Evolutionary conservation across 2,329 filamentous ascomycete genomes (phyloP).

Genomic region (Podosphaera leucotricha): DNA sequence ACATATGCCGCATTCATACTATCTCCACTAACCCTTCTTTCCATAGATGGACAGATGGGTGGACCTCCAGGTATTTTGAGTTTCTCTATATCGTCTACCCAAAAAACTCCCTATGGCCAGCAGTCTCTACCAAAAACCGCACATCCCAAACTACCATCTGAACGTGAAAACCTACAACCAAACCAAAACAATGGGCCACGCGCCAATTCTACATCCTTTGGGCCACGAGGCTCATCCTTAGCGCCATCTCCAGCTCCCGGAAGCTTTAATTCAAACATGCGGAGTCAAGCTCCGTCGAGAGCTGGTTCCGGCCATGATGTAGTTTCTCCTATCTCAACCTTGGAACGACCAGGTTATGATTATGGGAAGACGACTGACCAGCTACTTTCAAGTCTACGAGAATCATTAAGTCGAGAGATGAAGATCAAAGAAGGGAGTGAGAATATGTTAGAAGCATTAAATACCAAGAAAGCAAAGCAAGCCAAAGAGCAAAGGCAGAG

Average conservation of each 20-base stretch:
- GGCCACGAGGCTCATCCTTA: conserved; percentile 43
- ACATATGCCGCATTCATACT: conserved; percentile 13
- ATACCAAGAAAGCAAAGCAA: conserved; percentile 88
- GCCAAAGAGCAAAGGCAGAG: conserved; percentile 60
- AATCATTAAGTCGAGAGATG: conserved; percentile 78
- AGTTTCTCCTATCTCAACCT: conserved; percentile 22
- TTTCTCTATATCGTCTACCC: conserved; percentile 28
- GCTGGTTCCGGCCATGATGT: conserved; percentile 34
- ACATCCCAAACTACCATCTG: conserved; percentile 25
- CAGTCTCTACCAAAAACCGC: conserved; percentile 18
- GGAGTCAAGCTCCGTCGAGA: conserved; percentile 40
- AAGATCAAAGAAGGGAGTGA: conserved; percentile 97
- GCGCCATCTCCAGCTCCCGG: conserved; percentile 49
- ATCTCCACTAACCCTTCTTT: conserved; percentile 9
- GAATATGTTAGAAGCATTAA: conserved; percentile 87
- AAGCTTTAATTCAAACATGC: conserved; percentile 76
- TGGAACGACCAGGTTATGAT: conserved; percentile 40
- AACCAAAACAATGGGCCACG: conserved; percentile 20
- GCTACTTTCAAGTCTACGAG: conserved; percentile 50
- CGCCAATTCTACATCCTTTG: conserved; percentile 34
- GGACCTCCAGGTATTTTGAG: conserved; percentile 24
- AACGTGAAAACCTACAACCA: conserved; percentile 32
- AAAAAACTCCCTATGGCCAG: conserved; percentile 26
- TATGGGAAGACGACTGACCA: conserved; percentile 40
- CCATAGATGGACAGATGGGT: conserved; percentile 17